Percentiles rank a stretch among this genome's conserved stretches.
Conservation (phyloP, 1,139 yeast species). For the Geotrichum europaeum region DNA sequence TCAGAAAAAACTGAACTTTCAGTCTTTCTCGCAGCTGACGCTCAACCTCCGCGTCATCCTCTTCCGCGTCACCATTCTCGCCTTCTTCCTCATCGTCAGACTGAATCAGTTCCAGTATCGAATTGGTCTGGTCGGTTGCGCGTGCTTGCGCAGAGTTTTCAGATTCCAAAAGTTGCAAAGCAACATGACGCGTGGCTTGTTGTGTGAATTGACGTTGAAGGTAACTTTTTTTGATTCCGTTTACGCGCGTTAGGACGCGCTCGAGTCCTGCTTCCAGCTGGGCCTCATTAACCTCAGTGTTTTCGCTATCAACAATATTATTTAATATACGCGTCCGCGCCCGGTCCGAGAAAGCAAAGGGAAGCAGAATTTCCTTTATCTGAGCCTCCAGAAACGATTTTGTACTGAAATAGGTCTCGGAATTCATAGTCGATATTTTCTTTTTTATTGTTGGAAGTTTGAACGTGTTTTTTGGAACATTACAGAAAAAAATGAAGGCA, state of each 20-base stretch:
- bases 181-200: slow-evolving; percentile 14
- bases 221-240: slow-evolving; percentile 2
- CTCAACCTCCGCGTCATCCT: background rate
- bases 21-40: slow-evolving; percentile 4
- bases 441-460: background rate
- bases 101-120: slow-evolving; percentile 10
- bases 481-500: background rate
- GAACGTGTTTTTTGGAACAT: background rate
- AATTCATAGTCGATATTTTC: background rate
- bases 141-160: slow-evolving; percentile 8
- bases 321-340: background rate
- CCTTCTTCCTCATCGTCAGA: slow-evolving; percentile 1
- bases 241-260: slow-evolving; percentile 7
- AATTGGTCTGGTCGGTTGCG: slow-evolving; percentile 1
- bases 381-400: slow-evolving; percentile 5
- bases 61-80: background rate
- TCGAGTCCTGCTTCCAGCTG: background rate
- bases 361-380: background rate
- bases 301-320: background rate
- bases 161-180: slow-evolving; percentile 7
- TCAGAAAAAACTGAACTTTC: slow-evolving; percentile 1
- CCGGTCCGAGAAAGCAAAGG: slow-evolving; percentile 1
- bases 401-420: slow-evolving; percentile 5
- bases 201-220: slow-evolving; percentile 9
- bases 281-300: background rate